Conservation (phyloP, 306 rosid genomes). For the Rosa lucieae region DNA sequence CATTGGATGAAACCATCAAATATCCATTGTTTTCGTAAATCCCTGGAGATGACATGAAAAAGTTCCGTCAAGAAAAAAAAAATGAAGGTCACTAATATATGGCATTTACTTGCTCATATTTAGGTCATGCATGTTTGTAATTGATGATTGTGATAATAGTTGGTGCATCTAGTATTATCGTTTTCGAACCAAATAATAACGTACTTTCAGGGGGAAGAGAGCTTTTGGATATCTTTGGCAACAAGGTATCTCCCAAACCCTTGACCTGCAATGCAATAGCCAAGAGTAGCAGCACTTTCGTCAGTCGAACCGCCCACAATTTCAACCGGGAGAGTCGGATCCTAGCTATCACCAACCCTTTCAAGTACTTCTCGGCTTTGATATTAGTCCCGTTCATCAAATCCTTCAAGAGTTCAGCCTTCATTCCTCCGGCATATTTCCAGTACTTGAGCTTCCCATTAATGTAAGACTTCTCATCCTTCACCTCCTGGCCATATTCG, state of each 20-base stretch:
- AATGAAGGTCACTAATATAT: background rate
- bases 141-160: background rate
- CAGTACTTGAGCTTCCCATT: constrained; percentile 17
- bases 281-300: constrained; percentile 44
- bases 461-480: constrained; percentile 14
- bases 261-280: constrained; percentile 42
- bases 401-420: constrained; percentile 34
- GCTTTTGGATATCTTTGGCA: constrained; percentile 24
- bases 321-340: constrained; percentile 24
- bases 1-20: constrained; percentile 71
- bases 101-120: background rate
- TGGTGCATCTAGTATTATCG: background rate
- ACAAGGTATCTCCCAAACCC: constrained; percentile 29
- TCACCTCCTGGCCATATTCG: constrained; percentile 10
- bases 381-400: constrained; percentile 34
- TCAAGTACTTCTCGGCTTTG: constrained; percentile 31
- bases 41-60: constrained; percentile 34
- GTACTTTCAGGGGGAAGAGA: constrained; percentile 39
- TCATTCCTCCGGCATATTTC: constrained; percentile 16
- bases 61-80: background rate
- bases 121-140: background rate
- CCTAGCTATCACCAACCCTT: constrained; percentile 20
- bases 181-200: background rate
- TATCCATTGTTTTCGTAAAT: constrained; percentile 59
- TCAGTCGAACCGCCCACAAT: constrained; percentile 44